Base-by-base conservation (phyloP, 495 filamentous ascomycete genomes). In the Darksidea phi region DNA sequence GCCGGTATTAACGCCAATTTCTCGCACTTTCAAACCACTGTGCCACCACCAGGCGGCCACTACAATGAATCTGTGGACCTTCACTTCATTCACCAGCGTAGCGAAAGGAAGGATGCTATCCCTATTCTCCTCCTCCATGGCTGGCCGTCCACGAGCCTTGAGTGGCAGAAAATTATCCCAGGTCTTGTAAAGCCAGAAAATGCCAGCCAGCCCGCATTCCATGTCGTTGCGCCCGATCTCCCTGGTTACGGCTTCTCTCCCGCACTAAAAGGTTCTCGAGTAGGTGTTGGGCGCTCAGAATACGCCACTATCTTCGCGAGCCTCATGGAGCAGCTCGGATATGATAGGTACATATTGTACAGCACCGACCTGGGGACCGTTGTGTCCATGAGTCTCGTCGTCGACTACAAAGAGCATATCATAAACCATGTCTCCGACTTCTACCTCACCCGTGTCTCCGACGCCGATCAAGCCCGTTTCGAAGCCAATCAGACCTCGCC, bases 291-390 rank as follows among this genome's bases (percentile, higher is more conserved):
- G n/a, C n/a, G n/a, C 15, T 2, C 3, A 25, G 8, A 25, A 13
- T 34, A 3, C 23, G 24, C 49, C 12, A 13, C n/a, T 8, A 25
- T 18, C 49, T 52, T 52, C 49, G 2, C 2, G 2, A 18, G 4
- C 17, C 49, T 52, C 2, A 52, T 52, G 49, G 7, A 32, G 23
- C 49, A 52, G 49, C 49, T 52, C 25, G 49, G 49, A 6, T 52
- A 52, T 25, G n/a, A 4, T 18, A 11, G 18, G 15, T 52, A 52
- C 20, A 25, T 4, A 2, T 2, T 52, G 4, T 37, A 34, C 25
- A 52, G 49, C 28, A 52, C 49, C 15, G 49, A 52, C n/a, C 26
- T 52, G 2, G 49, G 49, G 7, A 2, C 4, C 4, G 10, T 18
- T 2, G n/a, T 52, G 13, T 24, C 4, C 25, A 52, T 52, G 49